These are phyloP conservation scores for Hemerocallis citrina DNA, from an alignment of 106 monocot species.

Conservation along the genomic window DNA sequence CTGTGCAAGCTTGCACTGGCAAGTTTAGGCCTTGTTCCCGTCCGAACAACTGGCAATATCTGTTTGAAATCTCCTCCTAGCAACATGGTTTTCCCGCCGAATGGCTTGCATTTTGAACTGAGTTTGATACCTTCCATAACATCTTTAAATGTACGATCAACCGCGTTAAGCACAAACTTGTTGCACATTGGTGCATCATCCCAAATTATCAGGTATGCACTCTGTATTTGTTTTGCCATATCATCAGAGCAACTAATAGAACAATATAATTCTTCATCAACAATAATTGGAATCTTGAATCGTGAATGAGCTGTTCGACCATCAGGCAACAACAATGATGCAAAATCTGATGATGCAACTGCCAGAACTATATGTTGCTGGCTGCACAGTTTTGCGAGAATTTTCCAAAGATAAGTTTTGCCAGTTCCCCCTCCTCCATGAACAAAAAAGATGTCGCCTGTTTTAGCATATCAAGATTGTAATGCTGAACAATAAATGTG, in stretches of 20 bases:
- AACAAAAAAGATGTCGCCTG: neutral
- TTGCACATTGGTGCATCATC: constrained; percentile 10
- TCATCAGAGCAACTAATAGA: constrained; percentile 3
- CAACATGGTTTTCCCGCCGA: constrained; percentile 12
- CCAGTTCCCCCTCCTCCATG: constrained; percentile 14
- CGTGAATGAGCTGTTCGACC: constrained; percentile 23
- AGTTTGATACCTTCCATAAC: neutral
- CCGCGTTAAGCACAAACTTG: constrained; percentile 9
- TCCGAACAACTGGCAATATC: constrained; percentile 10
- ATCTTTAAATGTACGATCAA: constrained; percentile 12
- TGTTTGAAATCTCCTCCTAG: constrained; percentile 22
- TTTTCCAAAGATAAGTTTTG: constrained; percentile 17
- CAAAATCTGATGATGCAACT: constrained; percentile 13
- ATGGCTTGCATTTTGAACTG: neutral
- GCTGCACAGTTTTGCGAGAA: neutral
- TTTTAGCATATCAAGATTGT: neutral
- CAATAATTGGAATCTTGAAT: constrained; percentile 20
- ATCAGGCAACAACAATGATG: constrained; percentile 7
- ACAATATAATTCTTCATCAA: constrained; percentile 4
- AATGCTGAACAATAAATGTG: neutral
- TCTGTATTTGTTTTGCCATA: neutral
- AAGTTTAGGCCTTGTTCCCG: neutral
- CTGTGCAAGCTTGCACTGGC: neutral
- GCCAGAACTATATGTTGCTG: constrained; percentile 11
- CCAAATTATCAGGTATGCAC: constrained; percentile 7